Evolutionary conservation across 2,329 filamentous ascomycete genomes (phyloP), one percentile per base, ranked within the genome.

Genomic region (Geosmithia putterillii): DNA sequence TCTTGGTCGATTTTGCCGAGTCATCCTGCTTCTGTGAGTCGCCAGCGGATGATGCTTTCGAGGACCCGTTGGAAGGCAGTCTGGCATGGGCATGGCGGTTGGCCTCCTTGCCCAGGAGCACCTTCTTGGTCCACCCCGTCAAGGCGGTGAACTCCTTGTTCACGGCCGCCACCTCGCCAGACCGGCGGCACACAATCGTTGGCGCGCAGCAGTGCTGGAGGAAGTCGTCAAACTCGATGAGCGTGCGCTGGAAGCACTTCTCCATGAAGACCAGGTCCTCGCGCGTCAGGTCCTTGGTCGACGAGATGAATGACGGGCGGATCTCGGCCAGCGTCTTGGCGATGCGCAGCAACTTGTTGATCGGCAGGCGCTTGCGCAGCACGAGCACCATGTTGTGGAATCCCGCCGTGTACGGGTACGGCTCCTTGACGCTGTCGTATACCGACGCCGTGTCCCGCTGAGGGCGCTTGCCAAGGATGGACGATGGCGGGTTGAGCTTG

Each of bases 231-330:
- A 94, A 94, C 58, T 95, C 88, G 56, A 88, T 87, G 10, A 96
- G 70, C 0, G 87, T 94, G 34, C 92, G 79, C 62, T 98, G 92
- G 57, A 96, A 87, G 55, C 86, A 94, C 64, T 94, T 94, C 61
- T 98, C 92, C 84, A 95, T 95, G 60, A 96, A 95, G 19, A 98
- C 81, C 22, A 96, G 70, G 60, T 98, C 92, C 54, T 92, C 83
- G 17, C 81, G 73, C 50, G 87, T 89, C 47, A 96, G 69, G n/a
- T 86, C 88, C 54, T 86, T 85, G 18, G 86, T 94, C 48, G 87
- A 94, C 10, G 88, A 82, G 49, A 96, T 90, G 57, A 98, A 92
- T 0, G 88, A 92, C 2, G 92, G 90, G 7, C 92, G 82, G 52
- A 95, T 94, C 38, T 84, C 87, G 7, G 86, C 83, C 42, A 98